Base-by-base conservation (phyloP, 2,329 filamentous ascomycete genomes). In the Xylaria sp. region DNA sequence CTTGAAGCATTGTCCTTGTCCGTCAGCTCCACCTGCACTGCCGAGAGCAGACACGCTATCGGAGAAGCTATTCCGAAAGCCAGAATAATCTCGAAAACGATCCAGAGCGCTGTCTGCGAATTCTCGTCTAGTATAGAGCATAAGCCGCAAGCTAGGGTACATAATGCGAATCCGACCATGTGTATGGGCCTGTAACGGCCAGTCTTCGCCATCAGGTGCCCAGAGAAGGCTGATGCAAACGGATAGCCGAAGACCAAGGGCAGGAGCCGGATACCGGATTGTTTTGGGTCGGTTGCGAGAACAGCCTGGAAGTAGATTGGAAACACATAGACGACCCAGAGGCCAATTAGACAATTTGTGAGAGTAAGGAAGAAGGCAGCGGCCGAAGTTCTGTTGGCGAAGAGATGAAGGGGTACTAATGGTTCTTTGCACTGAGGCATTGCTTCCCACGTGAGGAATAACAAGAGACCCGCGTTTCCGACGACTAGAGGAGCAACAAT, bases 281-380 rank as follows among this genome's bases (percentile, higher is more conserved):
- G 76, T 50, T 89, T 83, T 0, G 88, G 87, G 0, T 80, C 80
- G 1, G 83, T 83, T 57, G 87, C 79, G 53, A 88, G 79, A 57
- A 88, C 84, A 56, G 85, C 82, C 74, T 92, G 89, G 77, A 91
- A 91, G 37, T 82, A 83, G 2, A 83, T 64, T 0, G 79, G 79
- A 0, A 82, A 60, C 61, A 79, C 80, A 66, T 75, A 78, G 19
- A 75, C 64, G 12, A 72, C 63, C 73, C 77, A 79, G 47, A 73
- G 75, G 6, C 56, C 43, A 2, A 80, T 64, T 12, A 80, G 66
- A 3, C 71, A 72, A 25, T 78, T 70, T 1, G 82, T 54, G 51
- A 82, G 79, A 1, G 75, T 78, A 8, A 75, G 65, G 2, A 71
- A 53, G 43, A 75, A 76, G 0, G 69, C 71, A 2, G 74, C 63